phyloP scores from a whole-genome alignment of 23 red algal species.

The Agarophyton chilense region DNA sequence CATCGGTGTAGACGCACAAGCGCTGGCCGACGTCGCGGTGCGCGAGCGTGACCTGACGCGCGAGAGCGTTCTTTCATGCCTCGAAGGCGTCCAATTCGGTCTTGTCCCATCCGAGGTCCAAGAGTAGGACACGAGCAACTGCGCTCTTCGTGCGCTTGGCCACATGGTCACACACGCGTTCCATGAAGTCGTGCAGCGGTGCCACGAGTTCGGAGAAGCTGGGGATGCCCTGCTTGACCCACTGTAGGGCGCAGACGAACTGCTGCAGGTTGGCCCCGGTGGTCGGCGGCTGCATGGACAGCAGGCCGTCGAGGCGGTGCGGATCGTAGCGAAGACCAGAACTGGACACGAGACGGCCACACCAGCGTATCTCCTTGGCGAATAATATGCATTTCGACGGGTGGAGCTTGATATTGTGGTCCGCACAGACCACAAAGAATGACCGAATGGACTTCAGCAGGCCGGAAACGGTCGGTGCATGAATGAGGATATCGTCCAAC shows the following conservation, averaged over 20 bases:
- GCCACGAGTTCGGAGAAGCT: slow-evolving; percentile 36
- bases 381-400: slow-evolving; percentile 36
- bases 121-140: background rate
- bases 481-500: slow-evolving; percentile 36
- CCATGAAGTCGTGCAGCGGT: slow-evolving; percentile 53
- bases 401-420: slow-evolving; percentile 45
- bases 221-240: slow-evolving; percentile 55
- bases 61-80: slow-evolving; percentile 22
- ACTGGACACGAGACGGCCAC: slow-evolving; percentile 30
- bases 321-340: slow-evolving; percentile 28
- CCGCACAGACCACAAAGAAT: slow-evolving; percentile 17
- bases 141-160: slow-evolving; percentile 53
- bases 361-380: slow-evolving; percentile 23
- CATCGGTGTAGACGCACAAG: slow-evolving; percentile 51
- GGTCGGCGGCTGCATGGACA: slow-evolving; percentile 43
- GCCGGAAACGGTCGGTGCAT: background rate
- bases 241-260: slow-evolving; percentile 58
- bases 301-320: background rate
- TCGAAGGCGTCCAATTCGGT: slow-evolving; percentile 30
- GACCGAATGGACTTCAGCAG: background rate
- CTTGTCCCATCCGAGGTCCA: slow-evolving; percentile 9
- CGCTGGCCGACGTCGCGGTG: slow-evolving; percentile 30
- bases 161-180: slow-evolving; percentile 32
- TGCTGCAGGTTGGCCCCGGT: slow-evolving; percentile 34
- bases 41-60: slow-evolving; percentile 17